Base-by-base conservation (phyloP, 169 alveolate species). In the Sarcocystis neurona region DNA sequence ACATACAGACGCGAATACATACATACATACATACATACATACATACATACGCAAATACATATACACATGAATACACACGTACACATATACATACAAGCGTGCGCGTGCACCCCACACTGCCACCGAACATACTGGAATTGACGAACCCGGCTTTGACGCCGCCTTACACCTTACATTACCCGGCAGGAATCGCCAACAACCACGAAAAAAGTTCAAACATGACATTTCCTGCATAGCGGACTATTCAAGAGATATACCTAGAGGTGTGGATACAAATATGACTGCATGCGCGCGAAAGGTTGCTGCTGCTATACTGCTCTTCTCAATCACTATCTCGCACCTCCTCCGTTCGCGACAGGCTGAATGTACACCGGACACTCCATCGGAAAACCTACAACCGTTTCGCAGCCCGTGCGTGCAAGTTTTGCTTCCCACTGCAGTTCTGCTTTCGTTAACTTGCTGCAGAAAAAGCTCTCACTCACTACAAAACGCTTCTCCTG, bases 341-440 rank as follows among this genome's bases (percentile, higher is more conserved):
- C 18, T 18, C 18, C 60, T 6, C 60, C 60, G 60, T 48, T 48
- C 27, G 60, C 60, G 60, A 15, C 6, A 10, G 60, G 60, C 6
- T 27, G 75, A n/a, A 63, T 18, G 75, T 63, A 43, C 20, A 63
- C 75, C 18, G 32, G 75, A n/a, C 41, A 63, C 75, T 63, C 75
- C 20, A 63, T 30, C 4, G 75, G 75, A n/a, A 63, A 63, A 15
- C 75, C 75, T n/a, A 63, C 43, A n/a, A 63, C 75, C 10, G 75
- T 41, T n/a, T 63, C 32, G 20, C 43, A 10, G 2, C 75, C 75
- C 2, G 75, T 41, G 75, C 27, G 6, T 6, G n/a, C n/a, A n/a
- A n/a, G n/a, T n/a, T n/a, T n/a, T n/a, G n/a, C n/a, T n/a, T n/a
- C n/a, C n/a, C n/a, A n/a, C n/a, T n/a, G n/a, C n/a, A n/a, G n/a